Conservation (phyloP, 768 basidiomycete species). For the Pleurotus platypus region DNA sequence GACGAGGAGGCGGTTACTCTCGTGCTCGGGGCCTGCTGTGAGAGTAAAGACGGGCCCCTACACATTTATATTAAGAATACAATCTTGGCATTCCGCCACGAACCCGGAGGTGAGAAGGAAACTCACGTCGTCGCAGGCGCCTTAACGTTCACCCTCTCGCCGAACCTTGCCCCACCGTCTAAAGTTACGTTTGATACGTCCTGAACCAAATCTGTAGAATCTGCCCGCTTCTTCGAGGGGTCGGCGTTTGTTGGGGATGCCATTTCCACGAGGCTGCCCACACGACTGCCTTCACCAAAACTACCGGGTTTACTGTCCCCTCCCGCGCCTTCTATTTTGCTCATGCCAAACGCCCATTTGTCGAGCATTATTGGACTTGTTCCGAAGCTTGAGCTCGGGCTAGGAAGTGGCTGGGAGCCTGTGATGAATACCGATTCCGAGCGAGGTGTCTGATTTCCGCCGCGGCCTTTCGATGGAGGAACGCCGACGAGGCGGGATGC, state of each 20-base stretch:
- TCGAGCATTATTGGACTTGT: conserved; percentile 69
- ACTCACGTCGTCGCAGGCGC: conserved; percentile 5
- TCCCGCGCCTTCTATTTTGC: conserved; percentile 64
- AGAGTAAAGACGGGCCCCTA: conserved; percentile 65
- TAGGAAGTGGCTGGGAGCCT: conserved; percentile 90
- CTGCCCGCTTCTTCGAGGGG: conserved; percentile 14
- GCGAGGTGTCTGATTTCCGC: conserved; percentile 94
- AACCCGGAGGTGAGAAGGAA: background rate
- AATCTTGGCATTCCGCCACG: conserved; percentile 13
- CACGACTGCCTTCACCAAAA: background rate
- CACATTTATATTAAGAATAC: background rate
- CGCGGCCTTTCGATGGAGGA: conserved; percentile 87
- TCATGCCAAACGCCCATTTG: conserved; percentile 91
- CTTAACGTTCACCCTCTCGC: conserved; percentile 18
- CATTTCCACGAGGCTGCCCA: conserved; percentile 9
- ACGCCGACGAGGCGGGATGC: conserved; percentile 84
- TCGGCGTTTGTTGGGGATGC: conserved; percentile 20
- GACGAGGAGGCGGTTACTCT: background rate
- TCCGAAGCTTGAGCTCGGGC: conserved; percentile 70
- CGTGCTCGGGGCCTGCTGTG: conserved; percentile 58
- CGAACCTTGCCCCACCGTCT: conserved; percentile 26
- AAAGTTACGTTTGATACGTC: conserved; percentile 37
- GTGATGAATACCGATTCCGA: conserved; percentile 79
- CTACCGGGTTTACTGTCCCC: conserved; percentile 24
- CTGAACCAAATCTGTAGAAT: conserved; percentile 30